phyloP scores from a whole-genome alignment of 805 yeast species.

The Saccharomycopsis olivae region DNA sequence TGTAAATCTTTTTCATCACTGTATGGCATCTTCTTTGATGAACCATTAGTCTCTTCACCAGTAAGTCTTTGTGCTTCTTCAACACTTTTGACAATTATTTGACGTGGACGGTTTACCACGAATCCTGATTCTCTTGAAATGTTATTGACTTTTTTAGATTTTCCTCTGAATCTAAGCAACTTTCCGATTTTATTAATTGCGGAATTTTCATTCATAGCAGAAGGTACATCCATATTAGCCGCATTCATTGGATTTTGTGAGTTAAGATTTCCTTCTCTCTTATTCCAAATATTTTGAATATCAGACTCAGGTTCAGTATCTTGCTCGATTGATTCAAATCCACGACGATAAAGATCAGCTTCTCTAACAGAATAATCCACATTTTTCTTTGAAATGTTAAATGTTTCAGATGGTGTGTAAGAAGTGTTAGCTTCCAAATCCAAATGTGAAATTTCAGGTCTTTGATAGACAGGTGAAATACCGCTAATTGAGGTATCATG shows the following conservation, averaged over 20 bases:
- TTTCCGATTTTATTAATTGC: background rate
- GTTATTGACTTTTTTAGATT: too few relatives aligned
- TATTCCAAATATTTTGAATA: conserved; percentile 40
- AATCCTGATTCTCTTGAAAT: conserved; percentile 20
- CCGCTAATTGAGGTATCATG: too few relatives aligned
- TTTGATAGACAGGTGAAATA: too few relatives aligned
- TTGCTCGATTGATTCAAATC: background rate
- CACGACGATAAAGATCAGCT: conserved; percentile 35
- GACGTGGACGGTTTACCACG: conserved; percentile 25
- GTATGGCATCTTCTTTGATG: too few relatives aligned
- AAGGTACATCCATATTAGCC: background rate
- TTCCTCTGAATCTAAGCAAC: too few relatives aligned
- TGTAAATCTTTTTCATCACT: too few relatives aligned
- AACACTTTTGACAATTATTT: conserved; percentile 15
- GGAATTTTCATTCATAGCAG: background rate
- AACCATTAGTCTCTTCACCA: too few relatives aligned
- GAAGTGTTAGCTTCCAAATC: too few relatives aligned
- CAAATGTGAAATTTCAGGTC: too few relatives aligned
- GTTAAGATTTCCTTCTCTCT: conserved; percentile 26
- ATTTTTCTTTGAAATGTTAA: too few relatives aligned
- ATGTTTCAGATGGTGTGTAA: conserved; percentile 10
- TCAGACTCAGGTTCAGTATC: conserved; percentile 31
- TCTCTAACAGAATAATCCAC: conserved; percentile 52
- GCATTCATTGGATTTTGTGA: conserved; percentile 16
- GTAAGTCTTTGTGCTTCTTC: too few relatives aligned